Evolutionary conservation across 495 filamentous ascomycete species (phyloP).

Genomic region (Aspergillus sparsus): DNA sequence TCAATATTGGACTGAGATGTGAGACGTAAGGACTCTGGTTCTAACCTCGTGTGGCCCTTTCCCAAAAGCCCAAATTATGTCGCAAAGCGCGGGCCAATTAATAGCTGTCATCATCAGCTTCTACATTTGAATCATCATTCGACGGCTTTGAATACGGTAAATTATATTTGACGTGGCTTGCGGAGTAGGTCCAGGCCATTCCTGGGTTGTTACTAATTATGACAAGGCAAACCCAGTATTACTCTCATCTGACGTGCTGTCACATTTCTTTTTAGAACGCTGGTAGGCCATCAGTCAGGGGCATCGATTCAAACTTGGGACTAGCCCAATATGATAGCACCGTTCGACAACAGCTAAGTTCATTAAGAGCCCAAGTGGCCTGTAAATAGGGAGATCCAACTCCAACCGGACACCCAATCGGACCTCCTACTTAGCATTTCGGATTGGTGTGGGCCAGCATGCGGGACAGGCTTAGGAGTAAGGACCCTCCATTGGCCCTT

Average conservation of each 20-base stretch:
- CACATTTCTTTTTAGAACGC: not conserved
- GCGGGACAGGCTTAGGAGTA: constrained; percentile 7
- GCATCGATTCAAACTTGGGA: not conserved
- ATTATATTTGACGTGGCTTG: constrained; percentile 17
- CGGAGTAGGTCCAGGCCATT: constrained; percentile 1
- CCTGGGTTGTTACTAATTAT: constrained; percentile 6
- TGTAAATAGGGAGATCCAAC: constrained; percentile 6
- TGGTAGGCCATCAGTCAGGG: constrained; percentile 2
- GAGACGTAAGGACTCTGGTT: constrained; percentile 11
- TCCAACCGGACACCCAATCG: constrained; percentile 11
- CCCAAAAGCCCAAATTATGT: constrained; percentile 12
- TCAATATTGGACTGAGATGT: constrained; percentile 3
- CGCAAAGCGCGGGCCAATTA: constrained; percentile 19
- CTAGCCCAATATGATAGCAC: not conserved
- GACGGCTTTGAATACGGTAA: constrained; percentile 5
- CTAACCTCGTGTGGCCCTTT: not conserved
- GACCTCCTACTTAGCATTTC: constrained; percentile 15
- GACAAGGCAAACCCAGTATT: constrained; percentile 1
- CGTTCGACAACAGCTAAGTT: not conserved
- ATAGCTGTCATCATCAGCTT: constrained; percentile 15
- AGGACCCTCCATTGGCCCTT: constrained; percentile 12
- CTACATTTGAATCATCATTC: constrained; percentile 13
- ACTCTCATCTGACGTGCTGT: not conserved
- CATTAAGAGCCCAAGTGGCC: not conserved
- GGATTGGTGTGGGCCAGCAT: constrained; percentile 12